phyloP scores from a whole-genome alignment of 75 land plant species.

The Picea sitchensis region DNA sequence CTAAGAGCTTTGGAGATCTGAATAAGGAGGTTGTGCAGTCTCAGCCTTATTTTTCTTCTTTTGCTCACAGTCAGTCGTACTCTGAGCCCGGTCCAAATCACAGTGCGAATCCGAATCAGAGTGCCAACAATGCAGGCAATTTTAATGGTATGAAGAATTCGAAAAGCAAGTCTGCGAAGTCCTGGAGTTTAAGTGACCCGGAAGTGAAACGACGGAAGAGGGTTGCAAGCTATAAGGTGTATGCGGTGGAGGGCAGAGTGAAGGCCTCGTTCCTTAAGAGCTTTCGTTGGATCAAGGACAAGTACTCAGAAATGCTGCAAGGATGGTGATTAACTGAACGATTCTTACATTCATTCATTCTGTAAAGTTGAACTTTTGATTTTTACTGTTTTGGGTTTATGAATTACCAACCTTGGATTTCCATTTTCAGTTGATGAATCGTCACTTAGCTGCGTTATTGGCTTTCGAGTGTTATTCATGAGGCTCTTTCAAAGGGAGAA shows the following conservation, averaged over 20 bases:
- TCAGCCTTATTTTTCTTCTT: not conserved
- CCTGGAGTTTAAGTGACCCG: slow-evolving; percentile 34
- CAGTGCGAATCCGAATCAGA: not conserved
- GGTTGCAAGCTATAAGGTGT: slow-evolving; percentile 50
- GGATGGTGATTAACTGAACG: slow-evolving; percentile 16
- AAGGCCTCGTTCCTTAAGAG: slow-evolving; percentile 40
- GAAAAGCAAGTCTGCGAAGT: not conserved
- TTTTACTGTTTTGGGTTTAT: not conserved
- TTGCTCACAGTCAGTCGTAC: not conserved
- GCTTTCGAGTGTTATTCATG: too few species aligned
- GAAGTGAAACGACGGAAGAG: slow-evolving; percentile 45
- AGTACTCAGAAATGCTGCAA: slow-evolving; percentile 26
- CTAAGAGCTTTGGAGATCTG: not conserved
- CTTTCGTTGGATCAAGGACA: slow-evolving; percentile 52
- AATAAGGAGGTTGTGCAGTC: slow-evolving; percentile 4
- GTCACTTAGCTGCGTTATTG: too few species aligned
- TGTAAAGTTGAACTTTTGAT: not conserved
- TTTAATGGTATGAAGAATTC: not conserved
- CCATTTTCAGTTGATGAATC: too few species aligned
- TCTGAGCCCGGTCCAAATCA: not conserved
- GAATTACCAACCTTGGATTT: too few species aligned
- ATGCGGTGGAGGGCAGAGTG: slow-evolving; percentile 50
- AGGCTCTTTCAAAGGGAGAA: too few species aligned
- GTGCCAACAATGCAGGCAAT: not conserved
- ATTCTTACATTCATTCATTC: not conserved